A percentile compares a stretch with the other conserved stretches of the same genome.
These are phyloP conservation scores for Neurospora sp. DNA, from an alignment of 495 filamentous ascomycete species.

Conservation along the genomic window DNA sequence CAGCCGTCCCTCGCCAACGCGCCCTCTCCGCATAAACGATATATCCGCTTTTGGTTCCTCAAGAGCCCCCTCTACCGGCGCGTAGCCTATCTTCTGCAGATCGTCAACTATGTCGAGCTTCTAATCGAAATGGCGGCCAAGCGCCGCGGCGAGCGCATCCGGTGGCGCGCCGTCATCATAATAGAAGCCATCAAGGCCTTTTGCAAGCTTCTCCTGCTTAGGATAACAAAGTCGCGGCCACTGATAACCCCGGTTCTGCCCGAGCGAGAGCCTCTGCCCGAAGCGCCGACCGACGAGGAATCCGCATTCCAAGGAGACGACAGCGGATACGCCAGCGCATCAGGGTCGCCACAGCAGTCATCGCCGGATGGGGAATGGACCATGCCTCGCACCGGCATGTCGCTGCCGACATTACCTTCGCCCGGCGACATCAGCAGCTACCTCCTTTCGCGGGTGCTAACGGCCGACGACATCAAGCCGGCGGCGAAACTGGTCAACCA, in stretches of 20 bases:
- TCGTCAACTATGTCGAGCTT: constrained; percentile 86
- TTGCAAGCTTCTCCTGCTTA: constrained; percentile 71
- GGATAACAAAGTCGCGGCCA: constrained; percentile 75
- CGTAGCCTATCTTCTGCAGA: constrained; percentile 69
- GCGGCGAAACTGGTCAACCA: constrained; percentile 70
- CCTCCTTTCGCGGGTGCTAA: constrained; percentile 82
- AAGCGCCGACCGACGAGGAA: constrained; percentile 37
- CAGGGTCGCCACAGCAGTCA: background rate
- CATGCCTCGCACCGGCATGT: constrained; percentile 90
- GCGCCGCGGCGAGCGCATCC: constrained; percentile 64
- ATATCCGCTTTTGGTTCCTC: constrained; percentile 80
- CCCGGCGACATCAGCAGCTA: constrained; percentile 72
- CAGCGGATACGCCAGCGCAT: constrained; percentile 1
- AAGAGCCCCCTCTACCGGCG: constrained; percentile 65
- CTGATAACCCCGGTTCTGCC: constrained; percentile 74
- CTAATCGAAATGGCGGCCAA: constrained; percentile 82
- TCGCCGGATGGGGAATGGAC: constrained; percentile 53
- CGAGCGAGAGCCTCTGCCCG: constrained; percentile 64
- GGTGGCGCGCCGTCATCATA: constrained; percentile 84
- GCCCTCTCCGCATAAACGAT: constrained; percentile 73
- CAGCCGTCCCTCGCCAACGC: constrained; percentile 32
- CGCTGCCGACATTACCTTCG: constrained; percentile 69
- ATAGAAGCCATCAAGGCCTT: constrained; percentile 81
- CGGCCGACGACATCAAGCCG: constrained; percentile 91
- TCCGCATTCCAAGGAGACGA: background rate